Base-by-base conservation (phyloP, 129 eudicot species). In the Arctium minus region DNA sequence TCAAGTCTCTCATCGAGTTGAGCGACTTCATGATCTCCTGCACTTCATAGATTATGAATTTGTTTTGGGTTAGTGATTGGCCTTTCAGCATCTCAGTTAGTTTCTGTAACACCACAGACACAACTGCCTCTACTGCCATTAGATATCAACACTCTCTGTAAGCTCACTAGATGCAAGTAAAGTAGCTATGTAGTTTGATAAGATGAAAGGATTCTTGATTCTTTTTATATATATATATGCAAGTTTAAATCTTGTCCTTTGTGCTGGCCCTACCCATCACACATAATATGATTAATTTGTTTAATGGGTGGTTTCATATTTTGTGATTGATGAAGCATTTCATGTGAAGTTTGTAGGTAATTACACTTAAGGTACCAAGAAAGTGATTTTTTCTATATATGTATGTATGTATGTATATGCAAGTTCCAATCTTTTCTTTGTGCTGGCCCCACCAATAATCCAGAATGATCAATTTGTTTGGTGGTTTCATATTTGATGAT, bases 71-170 rank as follows among this genome's bases (percentile, higher is more conserved):
- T n/a, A 72, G 11, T n/a, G 88, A 64, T 73, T 83, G 81, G 32
- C 68, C 86, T 33, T 78, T 38, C 5, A 86, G 76, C 89, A 86
- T 72, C 53, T 88, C 86, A 2, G 31, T 83, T 30, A 88, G 89
- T 53, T 86, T 88, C 80, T 83, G 84, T 68, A 86, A 50, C 44
- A 88, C 86, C 71, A 86, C 87, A 6, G 78, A 72, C 13, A 72
- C 82, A 1, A 88, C 86, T 27, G 91, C 83, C 56, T 80, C 87
- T 31, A 88, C 56, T 1, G 83, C 91, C 91, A 86, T 88, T 65
- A 48, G 50, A 30, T 30, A 11, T 9, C 7, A 78, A 40, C 71
- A 5, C 79, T 78, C 33, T 62, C 13, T 33, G 1, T 12, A 35
- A 1, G 31, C 18, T n/a, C 10, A 8, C 13, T 38, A 2, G 3